These are phyloP conservation scores for Neltuma alba DNA, from an alignment of 306 rosid species.

Conservation along the genomic window DNA sequence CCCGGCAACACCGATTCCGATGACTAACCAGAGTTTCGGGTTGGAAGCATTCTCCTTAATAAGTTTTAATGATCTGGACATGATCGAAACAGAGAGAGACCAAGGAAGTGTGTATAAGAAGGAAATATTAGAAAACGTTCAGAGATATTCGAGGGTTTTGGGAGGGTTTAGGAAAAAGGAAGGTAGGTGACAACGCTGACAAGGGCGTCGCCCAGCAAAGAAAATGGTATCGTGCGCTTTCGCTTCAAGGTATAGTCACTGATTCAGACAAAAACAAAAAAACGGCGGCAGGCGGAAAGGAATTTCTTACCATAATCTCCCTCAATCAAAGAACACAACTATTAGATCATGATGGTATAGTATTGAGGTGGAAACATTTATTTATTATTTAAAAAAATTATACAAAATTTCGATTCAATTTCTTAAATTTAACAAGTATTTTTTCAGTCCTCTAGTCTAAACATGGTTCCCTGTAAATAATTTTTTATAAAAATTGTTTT, in stretches of 20 bases:
- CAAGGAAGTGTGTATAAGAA: background rate
- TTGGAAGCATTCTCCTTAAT: conserved; percentile 55
- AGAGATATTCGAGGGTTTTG: background rate
- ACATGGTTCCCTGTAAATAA: too few species aligned
- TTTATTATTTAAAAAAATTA: too few species aligned
- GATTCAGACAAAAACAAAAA: background rate
- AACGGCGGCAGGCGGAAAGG: background rate
- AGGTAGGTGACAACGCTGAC: background rate
- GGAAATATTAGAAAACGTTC: background rate
- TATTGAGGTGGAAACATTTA: too few species aligned
- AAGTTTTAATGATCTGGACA: conserved; percentile 51
- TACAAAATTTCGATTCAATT: too few species aligned
- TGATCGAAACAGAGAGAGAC: conserved; percentile 22
- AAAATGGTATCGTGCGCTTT: background rate
- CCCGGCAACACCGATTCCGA: conserved; percentile 67
- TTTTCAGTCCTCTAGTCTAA: too few species aligned
- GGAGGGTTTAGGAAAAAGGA: background rate
- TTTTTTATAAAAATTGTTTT: too few species aligned
- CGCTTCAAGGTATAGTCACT: background rate
- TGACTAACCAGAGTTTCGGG: conserved; percentile 64
- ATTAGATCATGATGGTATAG: too few species aligned
- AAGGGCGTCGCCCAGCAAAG: background rate
- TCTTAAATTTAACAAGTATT: too few species aligned
- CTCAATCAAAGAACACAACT: too few species aligned
- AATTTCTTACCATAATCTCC: too few species aligned